A percentile compares a stretch with the other conserved stretches of the same genome.
Conservation (phyloP, 805 yeast species). For the Candida mattraensis region DNA sequence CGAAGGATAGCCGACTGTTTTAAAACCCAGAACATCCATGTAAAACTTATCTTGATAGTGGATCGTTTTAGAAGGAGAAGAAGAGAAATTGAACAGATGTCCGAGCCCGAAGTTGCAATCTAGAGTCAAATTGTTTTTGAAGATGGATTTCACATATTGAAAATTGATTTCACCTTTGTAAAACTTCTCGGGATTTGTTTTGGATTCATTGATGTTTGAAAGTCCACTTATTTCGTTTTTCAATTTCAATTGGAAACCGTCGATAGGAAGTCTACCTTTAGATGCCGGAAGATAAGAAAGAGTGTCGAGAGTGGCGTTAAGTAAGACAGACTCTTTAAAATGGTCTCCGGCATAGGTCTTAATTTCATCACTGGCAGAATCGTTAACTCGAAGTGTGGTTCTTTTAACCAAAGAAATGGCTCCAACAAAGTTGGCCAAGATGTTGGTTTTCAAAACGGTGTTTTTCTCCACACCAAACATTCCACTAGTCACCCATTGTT, state of each 20-base stretch:
- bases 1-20: slow-evolving; percentile 19
- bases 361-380: slow-evolving; percentile 53
- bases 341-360: slow-evolving; percentile 63
- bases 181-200: slow-evolving; percentile 31
- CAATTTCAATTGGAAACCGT: slow-evolving; percentile 43
- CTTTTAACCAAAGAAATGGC: slow-evolving; percentile 67
- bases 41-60: slow-evolving; percentile 80
- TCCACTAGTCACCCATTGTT: slow-evolving; percentile 50
- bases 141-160: slow-evolving; percentile 40
- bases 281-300: slow-evolving; percentile 38
- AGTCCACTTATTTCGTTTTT: slow-evolving; percentile 47
- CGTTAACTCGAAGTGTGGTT: slow-evolving; percentile 49
- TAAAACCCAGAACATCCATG: slow-evolving; percentile 41
- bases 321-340: slow-evolving; percentile 53
- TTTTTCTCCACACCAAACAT: slow-evolving; percentile 46
- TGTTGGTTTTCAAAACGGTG: slow-evolving; percentile 5
- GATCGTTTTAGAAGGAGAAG: slow-evolving; percentile 33
- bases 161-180: slow-evolving; percentile 36
- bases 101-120: slow-evolving; percentile 56
- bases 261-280: slow-evolving; percentile 41
- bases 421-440: slow-evolving; percentile 23
- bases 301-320: slow-evolving; percentile 43
- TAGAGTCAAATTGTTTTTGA: slow-evolving; percentile 47
- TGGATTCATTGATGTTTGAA: slow-evolving; percentile 16
- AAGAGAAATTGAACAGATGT: slow-evolving; percentile 43